Base-by-base conservation (phyloP, 1,284 basidiomycete genomes). In the Sanguinoderma infundibulare region DNA sequence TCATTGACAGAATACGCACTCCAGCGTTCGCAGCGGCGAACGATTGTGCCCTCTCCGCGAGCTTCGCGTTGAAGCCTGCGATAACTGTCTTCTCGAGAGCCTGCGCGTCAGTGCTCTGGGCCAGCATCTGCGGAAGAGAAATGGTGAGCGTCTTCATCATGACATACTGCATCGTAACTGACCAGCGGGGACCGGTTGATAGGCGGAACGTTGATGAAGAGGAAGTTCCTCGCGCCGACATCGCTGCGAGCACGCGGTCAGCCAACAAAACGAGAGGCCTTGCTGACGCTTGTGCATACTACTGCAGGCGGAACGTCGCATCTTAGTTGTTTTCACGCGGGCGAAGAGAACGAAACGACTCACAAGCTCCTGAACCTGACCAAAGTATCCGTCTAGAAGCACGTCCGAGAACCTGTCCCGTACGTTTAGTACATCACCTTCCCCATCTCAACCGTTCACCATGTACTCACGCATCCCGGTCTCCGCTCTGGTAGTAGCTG, bases 131-230 rank as follows among this genome's bases (percentile, higher is more conserved):
- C 10, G 12, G n/a, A 40, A 22, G 22, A 8, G 34, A 34, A 34
- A 34, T 34, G 34, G 34, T 34, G 34, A 34, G 34, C 34, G 12
- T n/a, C n/a, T n/a, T n/a, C n/a, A n/a, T n/a, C n/a, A n/a, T n/a
- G n/a, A n/a, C n/a, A n/a, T n/a, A n/a, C 35, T 15, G 15, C n/a
- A n/a, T n/a, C n/a, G n/a, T n/a, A 9, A 51, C 76, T 15, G 67
- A 84, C 85, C 70, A 82, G 64, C 5, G 85, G 86, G 1, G 81
- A 82, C 12, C 84, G 77, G 57, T 84, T 78, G 35, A 85, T 76
- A 0, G 84, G 83, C 2, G 85, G 86, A 12, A 87, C 84, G 60
- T 82, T 85, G 61, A 83, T 74, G 70, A 85, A 87, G 50, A 87
- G 77, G 79, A 87, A 87, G 71, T 85, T 84, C 46, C 84, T 75